Evolutionary conservation across 225 moss, liverwort and hornwort genomes (phyloP).

Genomic region (Pseudoscleropodium purum): DNA sequence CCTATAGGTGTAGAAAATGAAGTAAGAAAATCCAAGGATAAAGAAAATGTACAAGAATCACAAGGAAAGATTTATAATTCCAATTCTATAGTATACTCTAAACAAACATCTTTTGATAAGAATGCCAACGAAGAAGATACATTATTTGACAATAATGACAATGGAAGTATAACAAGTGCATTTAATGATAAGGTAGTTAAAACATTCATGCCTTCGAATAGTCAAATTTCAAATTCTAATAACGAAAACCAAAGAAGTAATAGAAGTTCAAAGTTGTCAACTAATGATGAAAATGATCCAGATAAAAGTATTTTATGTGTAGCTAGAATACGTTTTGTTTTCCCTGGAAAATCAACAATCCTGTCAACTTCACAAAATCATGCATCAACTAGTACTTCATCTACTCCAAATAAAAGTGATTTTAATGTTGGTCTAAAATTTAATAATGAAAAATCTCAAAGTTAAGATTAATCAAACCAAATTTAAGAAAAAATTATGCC

Average conservation of each 20-base stretch:
- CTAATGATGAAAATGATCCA: not conserved
- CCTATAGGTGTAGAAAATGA: not conserved
- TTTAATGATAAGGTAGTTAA: not conserved
- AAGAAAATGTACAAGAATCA: not conserved
- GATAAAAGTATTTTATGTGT: constrained; percentile 1
- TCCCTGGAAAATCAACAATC: not conserved
- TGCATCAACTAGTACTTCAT: not conserved
- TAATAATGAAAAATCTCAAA: not conserved
- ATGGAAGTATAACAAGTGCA: not conserved
- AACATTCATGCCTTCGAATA: not conserved
- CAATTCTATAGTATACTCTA: not conserved
- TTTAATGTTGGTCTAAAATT: not conserved
- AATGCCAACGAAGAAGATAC: not conserved
- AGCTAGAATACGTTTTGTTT: constrained; percentile 16
- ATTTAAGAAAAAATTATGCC: not conserved
- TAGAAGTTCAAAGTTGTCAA: not conserved
- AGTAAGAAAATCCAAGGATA: not conserved
- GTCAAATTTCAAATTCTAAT: not conserved
- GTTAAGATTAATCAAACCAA: not conserved
- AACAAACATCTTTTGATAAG: not conserved
- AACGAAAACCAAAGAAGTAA: not conserved
- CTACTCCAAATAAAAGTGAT: not conserved
- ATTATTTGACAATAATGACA: not conserved
- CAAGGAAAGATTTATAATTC: not conserved
- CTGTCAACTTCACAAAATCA: not conserved